These are phyloP conservation scores for Adansonia digitata DNA, from an alignment of 345 rosid genomes.

Conservation along the genomic window DNA sequence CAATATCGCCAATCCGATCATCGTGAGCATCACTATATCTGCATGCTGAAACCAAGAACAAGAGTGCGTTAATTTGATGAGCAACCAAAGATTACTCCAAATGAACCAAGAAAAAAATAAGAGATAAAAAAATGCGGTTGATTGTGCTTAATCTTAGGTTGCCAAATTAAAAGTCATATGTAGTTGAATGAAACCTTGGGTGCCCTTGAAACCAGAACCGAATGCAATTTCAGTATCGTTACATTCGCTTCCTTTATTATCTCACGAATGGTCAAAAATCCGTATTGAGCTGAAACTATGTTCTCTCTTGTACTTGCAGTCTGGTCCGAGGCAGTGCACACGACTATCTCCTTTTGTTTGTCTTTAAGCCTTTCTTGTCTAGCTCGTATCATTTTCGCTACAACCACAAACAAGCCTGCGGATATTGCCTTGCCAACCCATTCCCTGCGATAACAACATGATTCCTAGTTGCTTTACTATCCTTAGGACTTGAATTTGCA, in stretches of 20 bases:
- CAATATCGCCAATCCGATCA: constrained; percentile 40
- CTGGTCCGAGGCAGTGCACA: constrained; percentile 55
- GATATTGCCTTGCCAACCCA: constrained; percentile 75
- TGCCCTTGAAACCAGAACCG: constrained; percentile 54
- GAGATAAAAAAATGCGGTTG: neutral
- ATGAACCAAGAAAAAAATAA: neutral
- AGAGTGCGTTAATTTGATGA: neutral
- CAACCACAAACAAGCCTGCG: constrained; percentile 41
- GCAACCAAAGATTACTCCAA: neutral
- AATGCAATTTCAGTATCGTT: constrained; percentile 60
- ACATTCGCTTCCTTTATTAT: constrained; percentile 52
- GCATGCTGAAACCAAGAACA: constrained; percentile 54
- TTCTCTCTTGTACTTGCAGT: constrained; percentile 42
- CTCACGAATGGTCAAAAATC: constrained; percentile 46
- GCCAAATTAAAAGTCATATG: neutral
- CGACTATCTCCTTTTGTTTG: constrained; percentile 48
- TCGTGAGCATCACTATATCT: constrained; percentile 39
- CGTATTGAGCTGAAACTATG: constrained; percentile 74
- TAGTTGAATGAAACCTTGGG: constrained; percentile 39
- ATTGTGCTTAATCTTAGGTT: neutral
- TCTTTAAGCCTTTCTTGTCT: constrained; percentile 32
- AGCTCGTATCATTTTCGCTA: constrained; percentile 48
- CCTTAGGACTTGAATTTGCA: neutral
- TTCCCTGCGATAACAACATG: constrained; percentile 39
- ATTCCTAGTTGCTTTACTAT: neutral